Conservation (phyloP, 495 filamentous ascomycete genomes). For the Penicillium canariense region DNA sequence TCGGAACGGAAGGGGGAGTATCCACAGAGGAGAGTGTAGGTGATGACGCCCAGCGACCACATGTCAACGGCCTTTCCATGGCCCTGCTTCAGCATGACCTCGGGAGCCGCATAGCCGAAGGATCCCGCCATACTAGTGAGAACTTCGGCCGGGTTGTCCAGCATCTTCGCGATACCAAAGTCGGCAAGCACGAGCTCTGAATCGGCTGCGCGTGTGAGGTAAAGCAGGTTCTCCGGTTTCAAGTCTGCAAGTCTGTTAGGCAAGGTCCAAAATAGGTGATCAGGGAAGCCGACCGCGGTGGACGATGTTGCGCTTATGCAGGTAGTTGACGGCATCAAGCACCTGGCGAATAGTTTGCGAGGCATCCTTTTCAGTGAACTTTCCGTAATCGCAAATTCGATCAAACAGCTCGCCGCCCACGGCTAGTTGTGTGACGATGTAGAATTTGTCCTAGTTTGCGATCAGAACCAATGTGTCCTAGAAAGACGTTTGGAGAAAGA, state of each 20-base stretch:
- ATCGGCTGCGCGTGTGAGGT: slow-evolving; percentile 70
- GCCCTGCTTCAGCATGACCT: slow-evolving; percentile 97
- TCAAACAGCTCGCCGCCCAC: slow-evolving; percentile 98
- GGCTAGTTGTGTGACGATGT: slow-evolving; percentile 97
- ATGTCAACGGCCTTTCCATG: slow-evolving; percentile 99
- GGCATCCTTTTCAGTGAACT: slow-evolving; percentile 98
- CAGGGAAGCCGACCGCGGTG: slow-evolving; percentile 69
- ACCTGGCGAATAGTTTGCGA: slow-evolving; percentile 96
- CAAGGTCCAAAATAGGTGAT: not conserved
- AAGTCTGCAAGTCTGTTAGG: slow-evolving; percentile 61
- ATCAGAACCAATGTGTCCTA: slow-evolving; percentile 9
- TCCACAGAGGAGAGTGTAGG: slow-evolving; percentile 97
- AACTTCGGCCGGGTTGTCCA: slow-evolving; percentile 84
- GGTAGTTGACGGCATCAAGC: slow-evolving; percentile 88
- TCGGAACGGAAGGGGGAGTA: slow-evolving; percentile 98
- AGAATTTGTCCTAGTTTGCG: slow-evolving; percentile 86
- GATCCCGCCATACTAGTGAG: slow-evolving; percentile 98
- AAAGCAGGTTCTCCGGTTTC: slow-evolving; percentile 97
- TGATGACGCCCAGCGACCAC: slow-evolving; percentile 99
- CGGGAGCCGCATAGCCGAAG: slow-evolving; percentile 95
- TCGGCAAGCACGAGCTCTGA: slow-evolving; percentile 93
- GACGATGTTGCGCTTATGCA: slow-evolving; percentile 93
- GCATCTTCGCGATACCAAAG: slow-evolving; percentile 98
- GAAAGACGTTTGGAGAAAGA: not conserved
- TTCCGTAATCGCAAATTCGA: slow-evolving; percentile 95